These are phyloP conservation scores for Penicillium manginii DNA, from an alignment of 495 filamentous ascomycete species.

Conservation along the genomic window DNA sequence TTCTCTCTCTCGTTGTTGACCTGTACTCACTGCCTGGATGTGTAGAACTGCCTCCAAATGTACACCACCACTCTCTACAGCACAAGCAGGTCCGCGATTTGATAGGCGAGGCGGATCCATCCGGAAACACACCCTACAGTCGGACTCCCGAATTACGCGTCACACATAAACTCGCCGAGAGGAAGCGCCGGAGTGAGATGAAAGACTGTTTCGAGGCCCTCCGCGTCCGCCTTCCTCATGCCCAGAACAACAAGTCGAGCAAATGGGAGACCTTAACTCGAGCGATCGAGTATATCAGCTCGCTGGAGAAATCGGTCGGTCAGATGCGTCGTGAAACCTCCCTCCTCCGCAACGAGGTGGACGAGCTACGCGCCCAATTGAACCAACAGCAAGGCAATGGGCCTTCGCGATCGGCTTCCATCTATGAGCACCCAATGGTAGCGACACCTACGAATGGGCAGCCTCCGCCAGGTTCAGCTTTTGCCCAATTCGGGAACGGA, in stretches of 20 bases:
- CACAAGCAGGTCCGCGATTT: slow-evolving; percentile 71
- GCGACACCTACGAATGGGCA: slow-evolving; percentile 43
- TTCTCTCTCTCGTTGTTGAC: neutral
- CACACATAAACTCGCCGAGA: slow-evolving; percentile 94
- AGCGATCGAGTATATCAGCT: slow-evolving; percentile 50
- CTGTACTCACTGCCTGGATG: slow-evolving; percentile 14
- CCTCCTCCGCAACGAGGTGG: slow-evolving; percentile 55
- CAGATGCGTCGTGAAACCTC: slow-evolving; percentile 49
- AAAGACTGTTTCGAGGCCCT: slow-evolving; percentile 93
- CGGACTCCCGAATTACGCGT: slow-evolving; percentile 92
- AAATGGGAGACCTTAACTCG: slow-evolving; percentile 97
- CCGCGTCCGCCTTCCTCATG: slow-evolving; percentile 78
- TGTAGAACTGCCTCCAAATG: slow-evolving; percentile 49
- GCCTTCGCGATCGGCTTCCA: slow-evolving; percentile 43
- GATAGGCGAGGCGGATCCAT: slow-evolving; percentile 61
- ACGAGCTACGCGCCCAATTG: slow-evolving; percentile 48
- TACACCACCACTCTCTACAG: slow-evolving; percentile 78
- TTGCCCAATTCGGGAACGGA: slow-evolving; percentile 38
- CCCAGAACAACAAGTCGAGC: slow-evolving; percentile 89
- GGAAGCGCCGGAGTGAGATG: slow-evolving; percentile 97
- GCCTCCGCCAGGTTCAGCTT: slow-evolving; percentile 37
- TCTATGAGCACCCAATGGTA: slow-evolving; percentile 45
- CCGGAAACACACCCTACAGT: slow-evolving; percentile 78
- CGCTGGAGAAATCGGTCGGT: slow-evolving; percentile 39
- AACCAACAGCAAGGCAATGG: slow-evolving; percentile 57